phyloP scores from a whole-genome alignment of 352 stramenopile species.

The Pythium biforme region DNA sequence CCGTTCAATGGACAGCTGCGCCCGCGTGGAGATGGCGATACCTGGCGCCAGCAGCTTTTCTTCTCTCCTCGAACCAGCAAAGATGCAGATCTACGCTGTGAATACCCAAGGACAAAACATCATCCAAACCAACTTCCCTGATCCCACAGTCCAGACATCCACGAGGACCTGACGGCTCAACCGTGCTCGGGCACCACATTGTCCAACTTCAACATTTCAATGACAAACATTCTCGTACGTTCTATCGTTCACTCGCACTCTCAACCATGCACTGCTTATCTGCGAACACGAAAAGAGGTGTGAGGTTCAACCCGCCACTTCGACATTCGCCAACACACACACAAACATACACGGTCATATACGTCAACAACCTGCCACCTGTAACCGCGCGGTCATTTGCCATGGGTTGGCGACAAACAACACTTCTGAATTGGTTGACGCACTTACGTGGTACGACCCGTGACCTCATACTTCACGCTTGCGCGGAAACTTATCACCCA shows the following conservation, averaged over 20 bases:
- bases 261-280: too few relatives aligned
- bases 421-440: neutral
- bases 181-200: neutral
- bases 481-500: neutral
- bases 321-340: neutral
- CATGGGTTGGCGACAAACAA: neutral
- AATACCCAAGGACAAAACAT: neutral
- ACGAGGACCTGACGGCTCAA: neutral
- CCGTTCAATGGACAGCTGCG: too few relatives aligned
- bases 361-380: neutral
- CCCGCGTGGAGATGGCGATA: too few relatives aligned
- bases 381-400: too few relatives aligned
- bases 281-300: neutral
- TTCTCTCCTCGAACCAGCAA: neutral
- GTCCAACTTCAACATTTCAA: neutral
- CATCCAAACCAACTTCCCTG: neutral
- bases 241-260: neutral
- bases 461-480: neutral
- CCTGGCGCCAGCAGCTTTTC: neutral
- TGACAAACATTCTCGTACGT: neutral
- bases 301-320: neutral
- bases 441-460: neutral
- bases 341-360: neutral
- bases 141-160: neutral
- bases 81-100: neutral